Evolutionary conservation across 106 monocot species (phyloP), one percentile per base, ranked within the genome.

Genomic region (Triglochin maritima): DNA sequence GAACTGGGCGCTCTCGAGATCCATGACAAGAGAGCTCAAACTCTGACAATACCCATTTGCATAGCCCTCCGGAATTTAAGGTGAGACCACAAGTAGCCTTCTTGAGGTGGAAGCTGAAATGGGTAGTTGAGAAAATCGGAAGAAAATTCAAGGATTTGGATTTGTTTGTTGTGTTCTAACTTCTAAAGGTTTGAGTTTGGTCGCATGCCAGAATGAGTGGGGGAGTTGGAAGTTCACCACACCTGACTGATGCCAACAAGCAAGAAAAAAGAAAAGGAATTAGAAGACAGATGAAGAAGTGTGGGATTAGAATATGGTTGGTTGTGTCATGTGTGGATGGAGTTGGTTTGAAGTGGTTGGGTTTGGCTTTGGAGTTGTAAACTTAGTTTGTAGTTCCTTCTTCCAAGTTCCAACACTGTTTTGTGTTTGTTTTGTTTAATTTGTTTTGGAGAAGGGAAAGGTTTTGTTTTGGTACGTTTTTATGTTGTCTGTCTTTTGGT

Each of bases 11-110:
- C 1, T 53, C 17, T 52, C 66, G 51, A 66, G 42, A 43, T 66
- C 66, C 66, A 66, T 52, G 47, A 17, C 14, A 2, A n/a, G 5
- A 49, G 16, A 64, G 47, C 14, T 64, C 64, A 64, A 49, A n/a
- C 14, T 47, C 7, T 7, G 47, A 50, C 48, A 17, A 64, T 14
- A 17, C 12, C 47, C 48, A 64, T 63, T 17, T 64, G 49, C 15
- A 49, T 64, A 5, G 10, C 3, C 61, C 5, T 43, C 41, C 61
- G 42, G 11, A 43, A 44, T 10, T 42, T 11, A 42, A 61, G 41
- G 44, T 4, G 43, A 17, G 61, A 61, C 7, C 29, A 61, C 9
- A 61, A 61, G 16, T 10, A 43, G 10, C 61, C 61, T 61, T 42
- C 41, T 10, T 4, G 29, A 9, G 61, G 29, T 29, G 42, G 10